These are phyloP conservation scores for Fraxinus ornus DNA, from an alignment of 305 asterid species.

Conservation along the genomic window DNA sequence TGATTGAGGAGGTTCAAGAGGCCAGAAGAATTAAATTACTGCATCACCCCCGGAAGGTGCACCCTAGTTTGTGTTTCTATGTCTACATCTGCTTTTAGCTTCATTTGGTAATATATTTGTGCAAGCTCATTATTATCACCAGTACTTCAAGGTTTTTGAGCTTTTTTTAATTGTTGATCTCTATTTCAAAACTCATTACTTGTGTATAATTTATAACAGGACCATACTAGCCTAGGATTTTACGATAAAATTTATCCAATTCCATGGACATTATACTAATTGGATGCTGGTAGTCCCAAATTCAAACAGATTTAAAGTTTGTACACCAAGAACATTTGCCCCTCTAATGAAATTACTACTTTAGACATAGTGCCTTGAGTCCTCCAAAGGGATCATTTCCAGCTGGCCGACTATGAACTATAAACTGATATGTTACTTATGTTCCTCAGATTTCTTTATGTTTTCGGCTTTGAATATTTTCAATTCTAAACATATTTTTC, in stretches of 20 bases:
- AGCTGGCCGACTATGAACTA: not conserved
- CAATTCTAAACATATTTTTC: not conserved
- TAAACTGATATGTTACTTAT: not conserved
- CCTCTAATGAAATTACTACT: not conserved
- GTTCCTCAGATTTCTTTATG: not conserved
- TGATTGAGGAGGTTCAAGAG: constrained; percentile 92
- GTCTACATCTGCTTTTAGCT: constrained; percentile 6
- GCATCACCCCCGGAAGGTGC: constrained; percentile 95
- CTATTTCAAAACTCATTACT: not conserved
- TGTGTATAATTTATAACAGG: not conserved
- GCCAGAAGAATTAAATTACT: constrained; percentile 75
- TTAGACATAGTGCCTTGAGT: not conserved
- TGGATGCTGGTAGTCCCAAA: not conserved
- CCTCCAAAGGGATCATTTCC: not conserved
- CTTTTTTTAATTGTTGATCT: not conserved
- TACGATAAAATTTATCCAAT: not conserved
- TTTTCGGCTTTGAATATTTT: not conserved
- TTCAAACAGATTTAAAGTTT: not conserved
- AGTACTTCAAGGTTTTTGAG: not conserved
- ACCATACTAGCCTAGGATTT: not conserved
- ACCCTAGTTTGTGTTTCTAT: constrained; percentile 11
- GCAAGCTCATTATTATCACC: not conserved
- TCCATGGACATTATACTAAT: not conserved
- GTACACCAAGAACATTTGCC: not conserved
- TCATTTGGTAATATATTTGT: not conserved